A percentile compares a stretch with the other conserved stretches of the same genome.
These are phyloP conservation scores for Hylodesmum podocarpum DNA, from an alignment of 306 rosid species.

Conservation along the genomic window DNA sequence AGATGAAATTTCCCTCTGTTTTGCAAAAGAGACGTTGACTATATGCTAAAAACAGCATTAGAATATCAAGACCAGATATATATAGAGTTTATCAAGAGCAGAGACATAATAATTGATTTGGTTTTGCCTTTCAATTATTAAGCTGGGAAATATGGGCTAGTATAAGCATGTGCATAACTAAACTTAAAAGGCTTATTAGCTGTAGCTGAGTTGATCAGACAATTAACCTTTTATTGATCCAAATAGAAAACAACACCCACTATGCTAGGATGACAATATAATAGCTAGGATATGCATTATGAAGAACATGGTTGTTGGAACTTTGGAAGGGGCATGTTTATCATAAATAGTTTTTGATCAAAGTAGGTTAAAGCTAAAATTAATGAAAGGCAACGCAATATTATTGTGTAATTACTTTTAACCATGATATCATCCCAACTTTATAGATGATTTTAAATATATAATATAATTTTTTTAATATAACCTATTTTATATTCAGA, in stretches of 20 bases:
- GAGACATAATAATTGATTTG: slow-evolving; percentile 26
- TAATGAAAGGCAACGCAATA: not conserved
- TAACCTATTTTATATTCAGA: too few species aligned
- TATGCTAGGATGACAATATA: not conserved
- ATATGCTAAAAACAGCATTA: not conserved
- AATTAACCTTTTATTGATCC: not conserved
- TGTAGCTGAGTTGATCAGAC: not conserved
- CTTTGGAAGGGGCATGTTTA: slow-evolving; percentile 9
- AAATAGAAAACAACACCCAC: slow-evolving; percentile 1
- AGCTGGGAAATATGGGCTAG: slow-evolving; percentile 1
- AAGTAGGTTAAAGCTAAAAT: not conserved
- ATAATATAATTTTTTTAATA: too few species aligned
- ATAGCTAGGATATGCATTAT: not conserved
- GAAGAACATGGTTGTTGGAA: too few species aligned
- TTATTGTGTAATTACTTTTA: too few species aligned
- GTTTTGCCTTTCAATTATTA: slow-evolving; percentile 5
- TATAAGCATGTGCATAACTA: slow-evolving; percentile 26
- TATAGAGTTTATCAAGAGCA: not conserved
- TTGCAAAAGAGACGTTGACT: slow-evolving; percentile 9
- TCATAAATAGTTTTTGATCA: not conserved
- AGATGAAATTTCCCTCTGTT: not conserved
- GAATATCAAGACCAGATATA: not conserved
- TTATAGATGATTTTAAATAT: too few species aligned
- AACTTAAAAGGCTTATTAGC: slow-evolving; percentile 23
- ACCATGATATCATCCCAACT: too few species aligned